These are phyloP conservation scores for Tylopilus orsonianus DNA, from an alignment of 1,284 basidiomycete genomes.

Conservation along the genomic window DNA sequence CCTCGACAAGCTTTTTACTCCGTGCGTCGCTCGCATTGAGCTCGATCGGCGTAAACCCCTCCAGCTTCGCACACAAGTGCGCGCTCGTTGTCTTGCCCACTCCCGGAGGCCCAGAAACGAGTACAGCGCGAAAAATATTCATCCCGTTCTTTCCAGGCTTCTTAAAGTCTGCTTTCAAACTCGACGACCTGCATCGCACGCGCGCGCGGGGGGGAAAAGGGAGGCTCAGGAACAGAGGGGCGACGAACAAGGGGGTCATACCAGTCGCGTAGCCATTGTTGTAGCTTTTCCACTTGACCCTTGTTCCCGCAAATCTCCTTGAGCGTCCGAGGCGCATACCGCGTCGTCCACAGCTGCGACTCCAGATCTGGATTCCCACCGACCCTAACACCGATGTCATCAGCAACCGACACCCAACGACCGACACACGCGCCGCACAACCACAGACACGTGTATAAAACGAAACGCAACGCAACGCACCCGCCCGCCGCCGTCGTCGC, in stretches of 20 bases:
- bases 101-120: conserved; percentile 93
- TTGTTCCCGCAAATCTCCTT: conserved; percentile 98
- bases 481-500: conserved; percentile 21
- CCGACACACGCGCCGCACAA: too few species aligned
- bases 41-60: conserved; percentile 91
- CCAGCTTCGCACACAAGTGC: conserved; percentile 86
- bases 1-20: conserved; percentile 96
- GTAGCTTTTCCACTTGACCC: conserved; percentile 83
- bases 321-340: conserved; percentile 86
- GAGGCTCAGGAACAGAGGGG: background rate
- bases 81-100: conserved; percentile 98
- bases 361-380: conserved; percentile 41
- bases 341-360: conserved; percentile 90
- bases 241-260: too few species aligned
- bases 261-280: conserved; percentile 88
- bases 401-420: background rate
- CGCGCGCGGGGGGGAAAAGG: background rate
- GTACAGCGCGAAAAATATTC: conserved; percentile 83
- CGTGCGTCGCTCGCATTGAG: conserved; percentile 94
- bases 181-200: conserved; percentile 59
- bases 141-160: conserved; percentile 92
- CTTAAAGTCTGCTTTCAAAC: conserved; percentile 78
- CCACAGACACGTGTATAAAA: too few species aligned
- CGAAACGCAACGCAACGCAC: conserved; percentile 13
- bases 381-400: conserved; percentile 2